Evolutionary conservation across 2,329 filamentous ascomycete species (phyloP), one percentile per base, ranked within the genome.

Genomic region (Tolypocladium tundrense): DNA sequence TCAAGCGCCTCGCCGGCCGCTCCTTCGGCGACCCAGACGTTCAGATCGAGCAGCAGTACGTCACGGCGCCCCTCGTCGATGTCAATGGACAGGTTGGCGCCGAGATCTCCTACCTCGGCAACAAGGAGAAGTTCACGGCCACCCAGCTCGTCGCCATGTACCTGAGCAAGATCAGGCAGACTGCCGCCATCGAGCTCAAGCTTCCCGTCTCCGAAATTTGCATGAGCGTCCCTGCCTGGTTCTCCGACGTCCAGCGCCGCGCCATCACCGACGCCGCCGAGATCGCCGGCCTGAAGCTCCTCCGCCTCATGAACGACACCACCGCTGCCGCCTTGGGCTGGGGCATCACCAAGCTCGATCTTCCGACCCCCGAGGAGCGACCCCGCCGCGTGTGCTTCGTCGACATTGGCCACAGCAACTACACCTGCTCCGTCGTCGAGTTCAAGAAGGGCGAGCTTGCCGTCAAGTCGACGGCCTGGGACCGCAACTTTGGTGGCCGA

Each of bases 221-320:
- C 67, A 84, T 99, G 79, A 95, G 90, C 72, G 91, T 95, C 55
- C 94, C 94, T 51, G 87, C 91, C 21, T 99, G 94, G 94, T 99
- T 96, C 80, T 96, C 92, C 61, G 94, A 99, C 73, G 78, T 88
- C 61, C 94, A 99, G 82, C 88, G 94, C 72, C 86, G 94, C 69
- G 86, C 85, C 66, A 81, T 99, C 62, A 82, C 97, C 67, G 93
- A 97, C 70, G 93, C 94, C 59, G 85, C 91, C 66, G 92, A 97
- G 71, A 90, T 99, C 67, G 91, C 93, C 59, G 93, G 92, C 60
- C 82, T 99, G 68, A 97, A 96, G 79, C 81, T 92, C 43, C 87
- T 99, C 63, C 87, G 94, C 61, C 82, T 99, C 62, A 95, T 99
- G 82, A 99, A 99, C 78, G 94, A 97, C 78, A 97, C 91, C 65